phyloP scores from a whole-genome alignment of 2,329 filamentous ascomycete genomes.

The Cercospora sojina region DNA sequence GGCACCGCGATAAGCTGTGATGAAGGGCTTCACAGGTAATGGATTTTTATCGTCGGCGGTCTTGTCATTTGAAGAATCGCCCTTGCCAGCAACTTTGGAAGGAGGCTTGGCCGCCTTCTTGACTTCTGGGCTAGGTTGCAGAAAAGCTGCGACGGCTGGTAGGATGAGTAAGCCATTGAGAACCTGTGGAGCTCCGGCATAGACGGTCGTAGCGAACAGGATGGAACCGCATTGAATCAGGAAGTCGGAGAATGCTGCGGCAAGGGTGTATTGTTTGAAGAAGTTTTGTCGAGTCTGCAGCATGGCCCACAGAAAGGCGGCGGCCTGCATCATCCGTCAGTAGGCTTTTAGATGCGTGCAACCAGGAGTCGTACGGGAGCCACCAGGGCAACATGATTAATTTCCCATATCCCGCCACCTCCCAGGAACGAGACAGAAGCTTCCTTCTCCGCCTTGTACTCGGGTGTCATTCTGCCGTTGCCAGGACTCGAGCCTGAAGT shows the following conservation, averaged over 20 bases:
- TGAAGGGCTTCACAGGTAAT: slow-evolving; percentile 82
- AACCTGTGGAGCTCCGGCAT: slow-evolving; percentile 70
- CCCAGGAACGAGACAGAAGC: slow-evolving; percentile 90
- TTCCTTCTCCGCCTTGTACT: slow-evolving; percentile 90
- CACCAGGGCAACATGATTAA: slow-evolving; percentile 81
- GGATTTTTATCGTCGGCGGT: slow-evolving; percentile 41
- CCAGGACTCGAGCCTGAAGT: slow-evolving; percentile 1
- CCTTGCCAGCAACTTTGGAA: slow-evolving; percentile 22
- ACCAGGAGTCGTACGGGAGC: slow-evolving; percentile 66
- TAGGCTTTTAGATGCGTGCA: slow-evolving; percentile 31
- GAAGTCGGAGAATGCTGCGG: slow-evolving; percentile 76
- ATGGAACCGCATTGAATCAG: slow-evolving; percentile 80
- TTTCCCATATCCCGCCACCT: slow-evolving; percentile 79
- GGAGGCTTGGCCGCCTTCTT: slow-evolving; percentile 27
- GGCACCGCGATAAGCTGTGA: slow-evolving; percentile 84
- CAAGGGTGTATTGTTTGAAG: slow-evolving; percentile 71
- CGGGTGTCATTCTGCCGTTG: slow-evolving; percentile 39
- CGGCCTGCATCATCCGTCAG: slow-evolving; percentile 56
- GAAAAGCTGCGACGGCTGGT: slow-evolving; percentile 56
- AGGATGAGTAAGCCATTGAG: slow-evolving; percentile 72
- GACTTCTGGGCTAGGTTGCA: slow-evolving; percentile 49
- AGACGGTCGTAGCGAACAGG: slow-evolving; percentile 82
- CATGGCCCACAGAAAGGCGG: slow-evolving; percentile 82
- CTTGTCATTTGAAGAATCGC: slow-evolving; percentile 26
- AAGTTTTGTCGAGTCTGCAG: slow-evolving; percentile 81